These are phyloP conservation scores for Papilionanthe hybrid DNA, from an alignment of 116 monocot species.

Conservation along the genomic window DNA sequence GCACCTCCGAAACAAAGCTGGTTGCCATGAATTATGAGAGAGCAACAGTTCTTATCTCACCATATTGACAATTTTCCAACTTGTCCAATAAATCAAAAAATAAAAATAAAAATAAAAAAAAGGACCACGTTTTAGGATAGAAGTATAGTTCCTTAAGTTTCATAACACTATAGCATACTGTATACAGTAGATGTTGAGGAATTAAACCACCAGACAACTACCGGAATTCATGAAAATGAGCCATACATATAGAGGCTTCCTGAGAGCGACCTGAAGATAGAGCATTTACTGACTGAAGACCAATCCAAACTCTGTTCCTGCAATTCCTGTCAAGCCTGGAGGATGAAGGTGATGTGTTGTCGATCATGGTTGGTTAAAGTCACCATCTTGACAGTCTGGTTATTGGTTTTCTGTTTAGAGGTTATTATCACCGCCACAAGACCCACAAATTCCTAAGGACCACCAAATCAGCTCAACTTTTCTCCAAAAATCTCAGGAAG, in stretches of 20 bases:
- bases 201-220: background rate
- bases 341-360: background rate
- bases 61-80: background rate
- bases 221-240: constrained; percentile 1
- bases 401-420: background rate
- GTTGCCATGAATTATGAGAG: background rate
- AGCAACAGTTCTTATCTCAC: background rate
- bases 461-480: constrained; percentile 1
- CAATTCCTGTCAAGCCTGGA: background rate
- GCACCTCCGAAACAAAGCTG: background rate
- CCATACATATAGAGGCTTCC: background rate
- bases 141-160: background rate
- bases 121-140: background rate
- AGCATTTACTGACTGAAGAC: background rate
- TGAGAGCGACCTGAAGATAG: constrained; percentile 1
- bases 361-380: background rate
- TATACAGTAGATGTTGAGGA: background rate
- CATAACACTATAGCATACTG: background rate
- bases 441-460: background rate
- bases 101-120: too few relatives aligned
- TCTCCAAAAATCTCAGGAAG: background rate
- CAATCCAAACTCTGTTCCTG: background rate
- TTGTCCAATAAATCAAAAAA: background rate
- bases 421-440: constrained; percentile 1
- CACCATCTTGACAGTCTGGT: constrained; percentile 7